These are phyloP conservation scores for Aurantiochytrium sp. DNA, from an alignment of 108 stramenopile species.

Conservation along the genomic window DNA sequence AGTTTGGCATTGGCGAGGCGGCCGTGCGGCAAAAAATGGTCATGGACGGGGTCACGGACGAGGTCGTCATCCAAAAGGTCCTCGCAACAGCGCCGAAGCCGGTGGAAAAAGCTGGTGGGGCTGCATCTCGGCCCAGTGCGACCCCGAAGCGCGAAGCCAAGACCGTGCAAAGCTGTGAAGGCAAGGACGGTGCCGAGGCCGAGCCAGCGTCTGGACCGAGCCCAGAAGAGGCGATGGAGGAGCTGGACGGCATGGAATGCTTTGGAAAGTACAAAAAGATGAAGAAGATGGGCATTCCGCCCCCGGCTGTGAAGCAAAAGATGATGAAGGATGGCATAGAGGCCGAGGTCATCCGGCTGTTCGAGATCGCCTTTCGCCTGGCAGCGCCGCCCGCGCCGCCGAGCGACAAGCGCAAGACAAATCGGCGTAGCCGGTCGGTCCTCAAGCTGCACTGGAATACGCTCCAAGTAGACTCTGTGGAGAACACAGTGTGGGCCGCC, in stretches of 20 bases:
- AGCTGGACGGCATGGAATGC: not conserved
- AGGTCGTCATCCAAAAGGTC: not conserved
- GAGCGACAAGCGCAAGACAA: not conserved
- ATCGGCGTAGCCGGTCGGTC: not conserved
- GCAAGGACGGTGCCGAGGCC: too few species aligned
- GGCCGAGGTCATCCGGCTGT: not conserved
- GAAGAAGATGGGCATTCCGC: conserved; percentile 28
- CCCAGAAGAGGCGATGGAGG: not conserved
- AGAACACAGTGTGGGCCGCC: conserved; percentile 1
- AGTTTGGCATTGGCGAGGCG: conserved; percentile 7
- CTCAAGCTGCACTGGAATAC: conserved; percentile 11
- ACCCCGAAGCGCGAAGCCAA: too few species aligned
- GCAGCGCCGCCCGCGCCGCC: not conserved
- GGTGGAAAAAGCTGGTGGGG: too few species aligned
- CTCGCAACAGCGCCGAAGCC: not conserved
- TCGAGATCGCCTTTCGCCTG: not conserved
- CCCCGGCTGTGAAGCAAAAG: conserved; percentile 7
- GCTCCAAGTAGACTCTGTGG: not conserved
- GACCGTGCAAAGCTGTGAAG: too few species aligned
- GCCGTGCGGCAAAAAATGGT: conserved; percentile 11
- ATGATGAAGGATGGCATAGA: not conserved
- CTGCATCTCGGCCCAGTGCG: too few species aligned
- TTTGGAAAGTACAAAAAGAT: conserved; percentile 13
- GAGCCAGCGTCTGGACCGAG: too few species aligned
- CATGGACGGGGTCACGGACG: not conserved